These are phyloP conservation scores for Blastocystis sp. DNA, from an alignment of 352 stramenopile species.

Conservation along the genomic window DNA sequence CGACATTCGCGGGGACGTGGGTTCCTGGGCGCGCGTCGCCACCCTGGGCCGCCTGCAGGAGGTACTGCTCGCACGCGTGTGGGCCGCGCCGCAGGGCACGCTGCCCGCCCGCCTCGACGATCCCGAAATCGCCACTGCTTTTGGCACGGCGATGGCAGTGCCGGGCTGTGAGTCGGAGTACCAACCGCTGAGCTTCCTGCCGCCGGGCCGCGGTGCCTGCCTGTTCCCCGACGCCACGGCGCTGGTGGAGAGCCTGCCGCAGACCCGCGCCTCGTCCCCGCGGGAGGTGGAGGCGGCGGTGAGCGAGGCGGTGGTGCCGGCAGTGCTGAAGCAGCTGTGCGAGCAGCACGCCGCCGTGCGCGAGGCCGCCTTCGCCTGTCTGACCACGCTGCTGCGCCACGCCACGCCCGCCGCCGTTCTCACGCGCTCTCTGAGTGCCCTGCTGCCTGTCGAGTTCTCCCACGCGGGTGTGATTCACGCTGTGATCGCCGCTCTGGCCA, in stretches of 20 bases:
- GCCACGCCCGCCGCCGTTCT: not conserved
- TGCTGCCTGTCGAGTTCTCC: not conserved
- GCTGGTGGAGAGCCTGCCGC: not conserved
- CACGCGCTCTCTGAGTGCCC: not conserved
- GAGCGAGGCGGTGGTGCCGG: not conserved
- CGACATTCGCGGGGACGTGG: slow-evolving; percentile 1
- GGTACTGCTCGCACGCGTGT: not conserved
- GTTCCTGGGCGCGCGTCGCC: not conserved
- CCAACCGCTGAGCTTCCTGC: not conserved
- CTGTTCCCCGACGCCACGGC: not conserved
- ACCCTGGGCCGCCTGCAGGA: not conserved
- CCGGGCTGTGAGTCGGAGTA: not conserved
- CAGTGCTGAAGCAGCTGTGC: not conserved
- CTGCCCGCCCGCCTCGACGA: not conserved
- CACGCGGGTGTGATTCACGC: not conserved
- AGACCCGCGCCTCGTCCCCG: not conserved
- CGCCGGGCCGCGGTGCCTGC: not conserved
- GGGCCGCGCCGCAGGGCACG: not conserved
- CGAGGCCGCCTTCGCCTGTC: not conserved
- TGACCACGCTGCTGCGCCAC: not conserved
- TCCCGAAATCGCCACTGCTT: not conserved
- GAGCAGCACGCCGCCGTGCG: slow-evolving; percentile 5
- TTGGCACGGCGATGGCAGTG: not conserved
- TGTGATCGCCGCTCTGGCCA: not conserved
- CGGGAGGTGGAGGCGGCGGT: not conserved